Evolutionary conservation across 164 flowering plant species (phyloP), one percentile per base, ranked within the genome.

Genomic region (Umbilicus rupestris): DNA sequence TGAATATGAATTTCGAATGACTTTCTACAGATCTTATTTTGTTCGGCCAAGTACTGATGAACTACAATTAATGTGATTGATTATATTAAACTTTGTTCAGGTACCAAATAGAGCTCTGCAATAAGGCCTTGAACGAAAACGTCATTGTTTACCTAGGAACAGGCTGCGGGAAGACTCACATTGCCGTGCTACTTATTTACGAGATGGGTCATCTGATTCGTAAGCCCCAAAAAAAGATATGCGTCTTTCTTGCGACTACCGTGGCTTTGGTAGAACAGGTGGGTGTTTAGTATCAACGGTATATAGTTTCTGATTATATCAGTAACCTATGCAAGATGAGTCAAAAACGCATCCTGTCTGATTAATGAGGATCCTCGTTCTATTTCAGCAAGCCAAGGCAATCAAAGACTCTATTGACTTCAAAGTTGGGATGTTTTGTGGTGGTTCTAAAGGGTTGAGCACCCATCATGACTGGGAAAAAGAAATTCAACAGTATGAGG

Each of bases 151-250:
- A 83, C 76, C 46, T 95, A 76, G 97, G 79, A 74, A 95, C 99
- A 0, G 99, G 99, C 30, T 85, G 88, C 66, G 99, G 99, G 66
- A 95, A 95, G 78, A 95, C 99, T 24, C 97, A 84, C 68, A 92
- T 95, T 41, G 90, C 97, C 0, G 87, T 88, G 63, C 71, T 95
- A 70, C 88, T 95, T 22, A 95, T 95, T 0, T 72, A 79, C 47
- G 96, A 88, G 76, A 71, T 92, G 69, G 73, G 85, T 37, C 90
- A 85, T 74, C 79, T 89, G 73, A 86, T 92, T 31, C 69, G 73
- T 71, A 88, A 80, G 47, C 97, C 99, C 5, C 74, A 77, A 71
- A 85, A 75, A 66, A 71, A 74, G 58, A 76, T 90, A 2, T 95
- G 99, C 64, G 79, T 92, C 29, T 95, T 92, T 79, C 91, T 95